Evolutionary conservation across 2,329 filamentous ascomycete genomes (phyloP).

Genomic region (Cladosporium sphaerospermum): DNA sequence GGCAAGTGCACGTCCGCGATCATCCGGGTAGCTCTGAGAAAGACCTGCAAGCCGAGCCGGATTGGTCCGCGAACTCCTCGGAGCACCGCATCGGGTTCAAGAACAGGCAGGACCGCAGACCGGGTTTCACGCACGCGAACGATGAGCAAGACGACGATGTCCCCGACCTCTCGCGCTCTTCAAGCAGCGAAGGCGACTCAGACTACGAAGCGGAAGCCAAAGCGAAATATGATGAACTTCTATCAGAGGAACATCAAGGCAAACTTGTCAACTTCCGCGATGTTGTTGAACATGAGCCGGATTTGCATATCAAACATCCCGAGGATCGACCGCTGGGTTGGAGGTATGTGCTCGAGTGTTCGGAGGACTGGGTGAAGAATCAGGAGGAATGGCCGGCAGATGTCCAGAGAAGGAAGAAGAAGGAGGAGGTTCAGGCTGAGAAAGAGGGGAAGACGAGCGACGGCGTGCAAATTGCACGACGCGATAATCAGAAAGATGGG

Average conservation of each 20-base stretch:
- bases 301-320: conserved; percentile 41
- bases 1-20: conserved; percentile 24
- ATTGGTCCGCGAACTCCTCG: conserved; percentile 34
- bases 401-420: conserved; percentile 32
- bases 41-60: conserved; percentile 39
- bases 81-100: conserved; percentile 37
- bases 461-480: not conserved
- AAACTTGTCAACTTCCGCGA: conserved; percentile 37
- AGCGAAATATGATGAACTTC: conserved; percentile 24
- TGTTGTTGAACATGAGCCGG: conserved; percentile 27
- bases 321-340: conserved; percentile 42
- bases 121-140: conserved; percentile 33
- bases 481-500: conserved; percentile 17
- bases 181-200: not conserved
- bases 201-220: conserved; percentile 22
- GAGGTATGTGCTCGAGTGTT: conserved; percentile 45
- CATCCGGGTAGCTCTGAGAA: conserved; percentile 36
- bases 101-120: conserved; percentile 32
- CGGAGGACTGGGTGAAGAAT: conserved; percentile 46
- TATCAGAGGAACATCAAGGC: conserved; percentile 22
- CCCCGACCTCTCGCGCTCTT: not conserved
- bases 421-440: conserved; percentile 23
- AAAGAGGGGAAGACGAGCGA: conserved; percentile 16
- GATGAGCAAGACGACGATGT: conserved; percentile 10
- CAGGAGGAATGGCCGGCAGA: conserved; percentile 46